phyloP scores from a whole-genome alignment of 2,329 filamentous ascomycete genomes.

The Fusarium bactridioides region DNA sequence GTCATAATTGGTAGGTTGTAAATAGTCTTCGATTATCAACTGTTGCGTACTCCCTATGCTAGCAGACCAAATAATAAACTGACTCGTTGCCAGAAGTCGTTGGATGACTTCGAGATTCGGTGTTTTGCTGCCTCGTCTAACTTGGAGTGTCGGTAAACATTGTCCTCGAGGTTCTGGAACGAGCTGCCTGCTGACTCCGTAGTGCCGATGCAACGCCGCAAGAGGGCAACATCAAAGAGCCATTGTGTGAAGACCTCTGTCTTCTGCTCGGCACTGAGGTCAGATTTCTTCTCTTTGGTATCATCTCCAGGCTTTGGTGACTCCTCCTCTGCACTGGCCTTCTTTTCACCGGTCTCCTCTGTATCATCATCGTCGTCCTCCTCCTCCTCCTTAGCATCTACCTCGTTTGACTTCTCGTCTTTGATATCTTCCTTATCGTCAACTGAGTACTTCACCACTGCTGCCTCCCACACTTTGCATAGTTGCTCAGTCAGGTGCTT shows the following conservation, averaged over 20 bases:
- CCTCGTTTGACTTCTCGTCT: neutral
- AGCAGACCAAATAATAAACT: slow-evolving; percentile 83
- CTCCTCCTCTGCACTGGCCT: slow-evolving; percentile 22
- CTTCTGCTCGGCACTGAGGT: slow-evolving; percentile 39
- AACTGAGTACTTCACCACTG: slow-evolving; percentile 46
- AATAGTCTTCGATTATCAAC: neutral
- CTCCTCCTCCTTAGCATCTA: neutral
- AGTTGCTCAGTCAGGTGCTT: slow-evolving; percentile 60
- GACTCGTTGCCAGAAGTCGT: slow-evolving; percentile 85
- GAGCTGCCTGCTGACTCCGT: slow-evolving; percentile 36
- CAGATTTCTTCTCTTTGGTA: neutral
- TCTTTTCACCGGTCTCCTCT: slow-evolving; percentile 1
- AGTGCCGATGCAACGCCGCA: slow-evolving; percentile 56
- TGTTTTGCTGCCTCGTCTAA: slow-evolving; percentile 59
- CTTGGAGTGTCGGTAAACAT: slow-evolving; percentile 54
- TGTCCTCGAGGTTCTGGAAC: slow-evolving; percentile 56
- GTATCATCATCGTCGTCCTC: slow-evolving; percentile 1
- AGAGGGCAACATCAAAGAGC: slow-evolving; percentile 65
- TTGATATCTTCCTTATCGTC: slow-evolving; percentile 24
- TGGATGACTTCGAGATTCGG: slow-evolving; percentile 68
- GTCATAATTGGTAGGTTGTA: neutral
- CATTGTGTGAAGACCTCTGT: slow-evolving; percentile 65
- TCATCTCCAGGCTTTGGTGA: neutral
- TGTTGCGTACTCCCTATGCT: slow-evolving; percentile 45
- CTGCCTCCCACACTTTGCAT: slow-evolving; percentile 55